Evolutionary conservation across 1,284 basidiomycete genomes (phyloP).

Genomic region (Grifola frondosa): DNA sequence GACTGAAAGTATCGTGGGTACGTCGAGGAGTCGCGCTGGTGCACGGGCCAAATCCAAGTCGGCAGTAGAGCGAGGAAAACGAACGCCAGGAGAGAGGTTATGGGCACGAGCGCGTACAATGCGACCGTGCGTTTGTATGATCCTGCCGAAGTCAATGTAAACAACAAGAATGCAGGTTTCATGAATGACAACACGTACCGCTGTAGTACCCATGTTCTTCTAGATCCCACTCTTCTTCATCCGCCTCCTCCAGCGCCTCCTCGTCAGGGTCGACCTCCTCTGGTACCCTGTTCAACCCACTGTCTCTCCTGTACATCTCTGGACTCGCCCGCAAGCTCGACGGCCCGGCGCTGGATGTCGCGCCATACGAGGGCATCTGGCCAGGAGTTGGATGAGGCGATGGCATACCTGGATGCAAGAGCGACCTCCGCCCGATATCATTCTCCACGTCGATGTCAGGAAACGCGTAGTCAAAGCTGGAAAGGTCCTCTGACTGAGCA

Average conservation of each 20-base stretch:
- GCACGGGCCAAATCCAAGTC: conserved; percentile 42
- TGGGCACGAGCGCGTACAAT: conserved; percentile 57
- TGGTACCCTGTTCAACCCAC: conserved; percentile 41
- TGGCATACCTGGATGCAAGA: conserved; percentile 12
- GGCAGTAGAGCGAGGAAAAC: conserved; percentile 50
- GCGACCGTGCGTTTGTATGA: conserved; percentile 54
- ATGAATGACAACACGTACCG: conserved; percentile 38
- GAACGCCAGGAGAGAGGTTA: conserved; percentile 49
- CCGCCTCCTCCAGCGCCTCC: conserved; percentile 24
- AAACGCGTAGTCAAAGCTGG: not conserved
- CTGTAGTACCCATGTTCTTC: conserved; percentile 58
- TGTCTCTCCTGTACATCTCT: conserved; percentile 37
- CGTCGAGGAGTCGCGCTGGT: conserved; percentile 33
- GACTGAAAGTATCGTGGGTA: conserved; percentile 51
- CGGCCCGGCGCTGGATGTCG: conserved; percentile 14
- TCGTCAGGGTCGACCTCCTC: conserved; percentile 43
- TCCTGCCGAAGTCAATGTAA: conserved; percentile 39
- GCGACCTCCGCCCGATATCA: conserved; percentile 21
- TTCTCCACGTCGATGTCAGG: conserved; percentile 3
- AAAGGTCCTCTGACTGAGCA: conserved; percentile 11
- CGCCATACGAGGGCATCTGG: conserved; percentile 14
- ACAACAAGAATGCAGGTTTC: not conserved
- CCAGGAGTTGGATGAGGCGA: not conserved
- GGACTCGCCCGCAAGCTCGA: conserved; percentile 34
- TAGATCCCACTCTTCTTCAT: conserved; percentile 51